Base-by-base conservation (phyloP, 805 yeast species). In the Ogataea naganishii region DNA sequence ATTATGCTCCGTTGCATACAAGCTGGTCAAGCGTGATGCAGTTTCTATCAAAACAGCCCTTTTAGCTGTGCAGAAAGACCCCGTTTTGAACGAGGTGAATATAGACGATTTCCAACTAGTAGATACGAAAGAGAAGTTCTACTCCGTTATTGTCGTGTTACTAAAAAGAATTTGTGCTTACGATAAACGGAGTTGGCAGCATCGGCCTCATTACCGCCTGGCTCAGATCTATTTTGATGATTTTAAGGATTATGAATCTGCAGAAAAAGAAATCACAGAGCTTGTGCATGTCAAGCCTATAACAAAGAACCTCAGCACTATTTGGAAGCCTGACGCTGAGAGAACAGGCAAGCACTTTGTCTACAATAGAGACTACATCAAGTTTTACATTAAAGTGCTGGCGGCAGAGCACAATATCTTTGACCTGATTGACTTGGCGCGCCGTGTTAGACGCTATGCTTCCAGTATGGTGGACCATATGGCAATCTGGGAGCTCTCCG, bases 321-420 rank as follows among this genome's bases (percentile, higher is more conserved):
- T 92, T 34, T 92, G 98, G 97, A 85, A 85, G 43, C 94, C 96
- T 0, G 95, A 86, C 27, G 53, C 65, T 43, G 98, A 94, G 51
- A 58, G 94, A 14, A 92, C 96, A 0, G 99, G 99, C 0, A 84
- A 82, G 42, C 96, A 89, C 53, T 89, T 86, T 49, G 74, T 73
- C 8, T 85, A 80, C 53, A 78, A 80, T 19, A 68, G 64, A 39
- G 72, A 75, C 31, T 89, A 92, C 47, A 69, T 83, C 14, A 50
- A 59, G 27, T 80, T 78, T 46, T 77, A 66, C 42, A 66, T 80
- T 27, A 69, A 68, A 14, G 45, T 88, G 15, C 51, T 83, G 15
- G 57, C 64, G 20, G 52, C 60, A 16, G 60, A 69, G 7, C 55
- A 63, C 7, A 89, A 85, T 42, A 60, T 80, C 26, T 68, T 67